Evolutionary conservation across 805 yeast species (phyloP).

Genomic region (Helenozyma rhizophorensis): DNA sequence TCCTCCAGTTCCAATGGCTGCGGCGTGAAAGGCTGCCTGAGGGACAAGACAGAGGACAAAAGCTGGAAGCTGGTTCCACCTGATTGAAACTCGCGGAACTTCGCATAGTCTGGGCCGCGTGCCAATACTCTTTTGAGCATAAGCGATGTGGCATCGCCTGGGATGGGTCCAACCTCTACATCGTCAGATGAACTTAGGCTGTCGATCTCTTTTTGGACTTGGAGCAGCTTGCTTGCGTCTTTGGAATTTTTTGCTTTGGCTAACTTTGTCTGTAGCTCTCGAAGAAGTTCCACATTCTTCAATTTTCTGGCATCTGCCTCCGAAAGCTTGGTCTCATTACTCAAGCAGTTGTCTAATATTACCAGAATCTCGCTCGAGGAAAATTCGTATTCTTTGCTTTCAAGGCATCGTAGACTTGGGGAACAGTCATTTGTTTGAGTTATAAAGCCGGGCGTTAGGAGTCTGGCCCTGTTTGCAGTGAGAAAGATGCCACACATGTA

Average conservation of each 20-base stretch:
- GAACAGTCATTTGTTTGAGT: no score
- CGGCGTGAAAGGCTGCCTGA: conserved; percentile 70
- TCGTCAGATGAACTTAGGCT: not conserved
- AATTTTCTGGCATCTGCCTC: conserved; percentile 24
- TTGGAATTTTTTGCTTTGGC: conserved; percentile 21
- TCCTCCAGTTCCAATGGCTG: conserved; percentile 56
- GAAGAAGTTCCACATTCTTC: conserved; percentile 21
- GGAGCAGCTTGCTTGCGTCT: conserved; percentile 9
- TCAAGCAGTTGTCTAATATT: conserved; percentile 7
- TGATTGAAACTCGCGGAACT: conserved; percentile 11
- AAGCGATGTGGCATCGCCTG: no score
- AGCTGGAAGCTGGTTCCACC: conserved; percentile 23
- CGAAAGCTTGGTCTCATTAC: conserved; percentile 4
- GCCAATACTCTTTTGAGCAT: conserved; percentile 31
- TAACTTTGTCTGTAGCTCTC: conserved; percentile 23
- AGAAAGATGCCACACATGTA: conserved; percentile 17
- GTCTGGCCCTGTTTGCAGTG: not conserved
- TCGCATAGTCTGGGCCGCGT: conserved; percentile 62
- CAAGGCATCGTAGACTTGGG: no score
- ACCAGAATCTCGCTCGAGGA: conserved; percentile 1
- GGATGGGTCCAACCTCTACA: no score
- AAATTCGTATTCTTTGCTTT: no score
- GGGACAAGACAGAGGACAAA: conserved; percentile 72
- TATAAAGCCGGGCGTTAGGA: no score
- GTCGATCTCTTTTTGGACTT: conserved; percentile 5